Conservation (phyloP, 2,329 filamentous ascomycete species). For the Penicillium palitans region DNA sequence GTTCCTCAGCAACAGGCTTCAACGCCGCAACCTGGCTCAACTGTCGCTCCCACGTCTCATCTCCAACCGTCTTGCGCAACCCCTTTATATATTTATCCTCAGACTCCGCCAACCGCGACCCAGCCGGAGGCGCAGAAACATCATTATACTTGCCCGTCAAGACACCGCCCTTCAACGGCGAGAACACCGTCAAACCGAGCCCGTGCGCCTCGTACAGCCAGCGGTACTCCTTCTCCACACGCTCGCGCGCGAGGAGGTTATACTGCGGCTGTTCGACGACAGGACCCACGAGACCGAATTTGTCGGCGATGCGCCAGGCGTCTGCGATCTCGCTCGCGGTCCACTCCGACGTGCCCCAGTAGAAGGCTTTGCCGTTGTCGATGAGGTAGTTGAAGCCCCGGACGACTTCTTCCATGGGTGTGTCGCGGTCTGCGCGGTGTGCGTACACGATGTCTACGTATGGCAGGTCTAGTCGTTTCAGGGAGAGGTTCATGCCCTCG, state of each 20-base stretch:
- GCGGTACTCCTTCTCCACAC: constrained; percentile 64
- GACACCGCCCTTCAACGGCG: constrained; percentile 61
- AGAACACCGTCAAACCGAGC: constrained; percentile 64
- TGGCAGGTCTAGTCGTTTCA: constrained; percentile 62
- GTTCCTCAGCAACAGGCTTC: constrained; percentile 63
- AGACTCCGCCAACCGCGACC: constrained; percentile 57
- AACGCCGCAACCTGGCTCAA: constrained; percentile 38
- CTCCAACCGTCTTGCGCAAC: constrained; percentile 44
- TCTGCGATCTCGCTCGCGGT: constrained; percentile 64
- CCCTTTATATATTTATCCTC: constrained; percentile 57
- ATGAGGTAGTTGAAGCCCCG: constrained; percentile 71
- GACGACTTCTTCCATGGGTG: constrained; percentile 70
- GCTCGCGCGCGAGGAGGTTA: constrained; percentile 62
- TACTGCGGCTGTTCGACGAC: constrained; percentile 68
- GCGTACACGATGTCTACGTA: constrained; percentile 72
- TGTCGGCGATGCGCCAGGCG: constrained; percentile 62
- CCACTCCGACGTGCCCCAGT: constrained; percentile 72
- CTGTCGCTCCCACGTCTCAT: constrained; percentile 39
- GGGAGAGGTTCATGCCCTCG: constrained; percentile 62
- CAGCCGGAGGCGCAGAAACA: constrained; percentile 50
- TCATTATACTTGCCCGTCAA: constrained; percentile 68
- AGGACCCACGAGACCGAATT: constrained; percentile 62
- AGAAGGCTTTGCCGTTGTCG: constrained; percentile 65
- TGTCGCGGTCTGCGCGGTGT: constrained; percentile 66
- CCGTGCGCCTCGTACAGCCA: constrained; percentile 62